Percentiles rank a stretch among this genome's conserved stretches.
These are phyloP conservation scores for Laguncularia racemosa DNA, from an alignment of 345 rosid genomes.

Conservation along the genomic window DNA sequence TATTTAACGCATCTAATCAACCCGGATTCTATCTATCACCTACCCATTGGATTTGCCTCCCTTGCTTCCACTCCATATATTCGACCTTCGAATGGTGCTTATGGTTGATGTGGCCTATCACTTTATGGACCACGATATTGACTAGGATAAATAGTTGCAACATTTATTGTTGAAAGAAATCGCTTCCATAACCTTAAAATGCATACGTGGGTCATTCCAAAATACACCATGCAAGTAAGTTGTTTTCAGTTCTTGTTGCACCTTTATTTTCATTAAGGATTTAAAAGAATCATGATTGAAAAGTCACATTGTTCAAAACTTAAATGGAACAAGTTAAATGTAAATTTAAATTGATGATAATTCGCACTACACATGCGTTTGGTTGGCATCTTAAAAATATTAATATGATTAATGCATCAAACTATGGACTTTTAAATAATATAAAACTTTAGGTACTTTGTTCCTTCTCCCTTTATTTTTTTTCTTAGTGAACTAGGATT, in stretches of 20 bases:
- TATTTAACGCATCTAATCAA: conserved; percentile 37
- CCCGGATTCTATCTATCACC: conserved; percentile 31
- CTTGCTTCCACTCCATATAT: conserved; percentile 26
- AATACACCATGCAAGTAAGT: conserved; percentile 7
- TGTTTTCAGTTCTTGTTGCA: neutral
- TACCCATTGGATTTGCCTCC: conserved; percentile 33
- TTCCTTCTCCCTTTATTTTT: too few relatives aligned
- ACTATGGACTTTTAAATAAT: too few relatives aligned
- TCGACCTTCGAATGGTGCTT: neutral
- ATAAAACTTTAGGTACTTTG: too few relatives aligned
- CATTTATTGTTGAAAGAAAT: conserved; percentile 9
- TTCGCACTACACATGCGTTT: too few relatives aligned
- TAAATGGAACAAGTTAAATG: too few relatives aligned
- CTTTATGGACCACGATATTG: conserved; percentile 1
- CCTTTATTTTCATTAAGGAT: too few relatives aligned
- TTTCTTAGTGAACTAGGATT: too few relatives aligned
- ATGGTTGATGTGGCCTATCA: conserved; percentile 7
- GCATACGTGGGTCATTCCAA: conserved; percentile 11
- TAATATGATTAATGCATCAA: too few relatives aligned
- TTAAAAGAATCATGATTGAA: too few relatives aligned
- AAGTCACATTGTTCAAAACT: too few relatives aligned
- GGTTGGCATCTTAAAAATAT: too few relatives aligned
- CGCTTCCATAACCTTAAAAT: conserved; percentile 5
- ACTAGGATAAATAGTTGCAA: conserved; percentile 2
- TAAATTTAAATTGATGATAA: too few relatives aligned